These are phyloP conservation scores for Ploettnerulaceae sp. DNA, from an alignment of 2,329 filamentous ascomycete genomes.

Conservation along the genomic window DNA sequence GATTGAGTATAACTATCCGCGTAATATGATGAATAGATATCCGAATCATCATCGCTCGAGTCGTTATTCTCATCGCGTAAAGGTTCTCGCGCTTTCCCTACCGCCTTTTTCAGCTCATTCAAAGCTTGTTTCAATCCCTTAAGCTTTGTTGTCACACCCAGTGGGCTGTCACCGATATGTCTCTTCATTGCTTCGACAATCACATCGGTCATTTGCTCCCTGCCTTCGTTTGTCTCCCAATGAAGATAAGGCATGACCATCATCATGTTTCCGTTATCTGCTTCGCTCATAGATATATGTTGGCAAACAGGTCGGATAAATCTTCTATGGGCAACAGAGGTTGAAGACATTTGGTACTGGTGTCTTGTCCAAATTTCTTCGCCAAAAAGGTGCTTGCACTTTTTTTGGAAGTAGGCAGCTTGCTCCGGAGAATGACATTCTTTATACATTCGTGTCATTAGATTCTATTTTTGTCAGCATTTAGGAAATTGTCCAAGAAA, in stretches of 20 bases:
- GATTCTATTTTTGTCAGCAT: neutral
- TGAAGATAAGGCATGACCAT: conserved; percentile 2
- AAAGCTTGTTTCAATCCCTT: neutral
- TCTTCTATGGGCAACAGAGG: neutral
- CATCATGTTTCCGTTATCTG: neutral
- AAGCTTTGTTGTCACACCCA: neutral
- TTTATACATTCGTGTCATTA: neutral
- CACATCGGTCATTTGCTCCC: conserved; percentile 1
- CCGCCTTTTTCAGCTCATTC: neutral
- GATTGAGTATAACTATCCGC: no score
- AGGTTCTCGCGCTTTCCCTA: no score
- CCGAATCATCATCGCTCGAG: no score
- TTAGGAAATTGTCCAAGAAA: neutral
- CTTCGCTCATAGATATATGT: neutral
- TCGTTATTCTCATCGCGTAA: no score
- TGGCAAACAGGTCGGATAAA: conserved; percentile 2
- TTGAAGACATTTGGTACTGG: conserved; percentile 1
- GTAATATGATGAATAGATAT: no score
- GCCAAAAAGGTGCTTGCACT: neutral
- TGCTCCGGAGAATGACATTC: neutral
- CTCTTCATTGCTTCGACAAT: conserved; percentile 5
- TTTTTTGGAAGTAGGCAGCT: conserved; percentile 1
- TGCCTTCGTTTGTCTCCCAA: neutral
- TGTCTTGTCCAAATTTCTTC: conserved; percentile 2
- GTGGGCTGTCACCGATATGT: neutral